Conservation (phyloP, 805 yeast species). For the Blastobotrys chiropterorum region DNA sequence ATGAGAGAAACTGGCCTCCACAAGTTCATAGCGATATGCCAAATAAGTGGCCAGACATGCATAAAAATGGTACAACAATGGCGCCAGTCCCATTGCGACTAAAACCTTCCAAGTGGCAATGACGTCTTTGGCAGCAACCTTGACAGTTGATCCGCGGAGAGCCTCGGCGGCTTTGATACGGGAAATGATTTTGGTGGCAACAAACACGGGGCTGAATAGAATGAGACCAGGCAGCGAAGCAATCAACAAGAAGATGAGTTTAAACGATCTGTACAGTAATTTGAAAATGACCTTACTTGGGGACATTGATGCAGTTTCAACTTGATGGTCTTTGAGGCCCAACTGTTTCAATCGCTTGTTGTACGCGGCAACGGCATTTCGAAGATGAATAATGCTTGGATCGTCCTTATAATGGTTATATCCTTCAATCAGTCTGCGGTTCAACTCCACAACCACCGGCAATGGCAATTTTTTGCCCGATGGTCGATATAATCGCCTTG, state of each 20-base stretch:
- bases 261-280: conserved; percentile 46
- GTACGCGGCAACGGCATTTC: conserved; percentile 59
- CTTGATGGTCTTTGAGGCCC: conserved; percentile 68
- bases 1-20: conserved; percentile 31
- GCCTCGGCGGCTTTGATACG: conserved; percentile 69
- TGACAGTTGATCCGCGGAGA: conserved; percentile 79
- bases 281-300: conserved; percentile 44
- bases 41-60: conserved; percentile 43
- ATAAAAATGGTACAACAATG: conserved; percentile 74
- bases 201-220: conserved; percentile 82
- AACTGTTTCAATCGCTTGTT: conserved; percentile 58
- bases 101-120: conserved; percentile 96
- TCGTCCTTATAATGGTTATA: conserved; percentile 68
- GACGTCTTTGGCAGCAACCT: conserved; percentile 87
- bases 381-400: conserved; percentile 56
- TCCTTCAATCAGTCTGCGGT: conserved; percentile 78
- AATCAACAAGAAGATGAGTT: conserved; percentile 49
- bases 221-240: conserved; percentile 84
- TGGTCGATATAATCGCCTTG: conserved; percentile 80
- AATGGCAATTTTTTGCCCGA: conserved; percentile 66
- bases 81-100: conserved; percentile 84
- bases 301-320: conserved; percentile 48
- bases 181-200: conserved; percentile 70
- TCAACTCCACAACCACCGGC: conserved; percentile 83
- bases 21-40: conserved; percentile 28